Conservation (phyloP, 2,329 filamentous ascomycete genomes). For the Lasiodiplodia sp. region DNA sequence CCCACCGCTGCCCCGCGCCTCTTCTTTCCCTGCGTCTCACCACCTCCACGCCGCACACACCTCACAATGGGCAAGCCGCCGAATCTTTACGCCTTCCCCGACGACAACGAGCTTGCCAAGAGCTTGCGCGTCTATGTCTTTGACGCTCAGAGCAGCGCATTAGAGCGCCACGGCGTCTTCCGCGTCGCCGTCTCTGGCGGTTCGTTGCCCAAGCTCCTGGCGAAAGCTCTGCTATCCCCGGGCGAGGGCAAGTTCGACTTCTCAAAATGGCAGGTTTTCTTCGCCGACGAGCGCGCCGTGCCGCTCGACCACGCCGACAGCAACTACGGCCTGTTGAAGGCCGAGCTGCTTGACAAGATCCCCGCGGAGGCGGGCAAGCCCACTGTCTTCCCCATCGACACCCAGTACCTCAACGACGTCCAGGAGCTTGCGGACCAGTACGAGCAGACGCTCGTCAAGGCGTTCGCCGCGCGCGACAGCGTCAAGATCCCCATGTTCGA, state of each 20-base stretch:
- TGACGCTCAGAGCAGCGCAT: conserved; percentile 78
- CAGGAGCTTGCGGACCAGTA: conserved; percentile 95
- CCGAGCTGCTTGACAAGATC: conserved; percentile 87
- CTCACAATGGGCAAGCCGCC: conserved; percentile 51
- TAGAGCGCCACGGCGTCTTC: conserved; percentile 83
- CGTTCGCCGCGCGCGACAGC: conserved; percentile 90
- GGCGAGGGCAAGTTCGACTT: conserved; percentile 69
- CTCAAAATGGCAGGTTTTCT: conserved; percentile 96
- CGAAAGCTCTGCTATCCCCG: conserved; percentile 76
- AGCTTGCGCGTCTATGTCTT: conserved; percentile 85
- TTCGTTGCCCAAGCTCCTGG: conserved; percentile 87
- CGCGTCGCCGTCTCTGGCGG: conserved; percentile 93
- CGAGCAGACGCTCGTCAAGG: conserved; percentile 83
- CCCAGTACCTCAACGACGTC: conserved; percentile 72
- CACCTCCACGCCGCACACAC: conserved; percentile 16
- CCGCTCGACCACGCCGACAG: conserved; percentile 91
- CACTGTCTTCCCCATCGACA: conserved; percentile 80
- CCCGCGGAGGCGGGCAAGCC: conserved; percentile 71
- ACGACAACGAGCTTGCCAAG: conserved; percentile 72
- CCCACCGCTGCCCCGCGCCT: conserved; percentile 23
- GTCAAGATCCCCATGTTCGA: conserved; percentile 96
- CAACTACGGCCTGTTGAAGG: conserved; percentile 89
- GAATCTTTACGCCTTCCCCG: conserved; percentile 81
- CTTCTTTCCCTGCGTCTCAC: conserved; percentile 15
- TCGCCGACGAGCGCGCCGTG: conserved; percentile 95